Evolutionary conservation across 2,329 filamentous ascomycete genomes (phyloP), one percentile per base, ranked within the genome.

Genomic region (Calonectria pseudoturangicola): DNA sequence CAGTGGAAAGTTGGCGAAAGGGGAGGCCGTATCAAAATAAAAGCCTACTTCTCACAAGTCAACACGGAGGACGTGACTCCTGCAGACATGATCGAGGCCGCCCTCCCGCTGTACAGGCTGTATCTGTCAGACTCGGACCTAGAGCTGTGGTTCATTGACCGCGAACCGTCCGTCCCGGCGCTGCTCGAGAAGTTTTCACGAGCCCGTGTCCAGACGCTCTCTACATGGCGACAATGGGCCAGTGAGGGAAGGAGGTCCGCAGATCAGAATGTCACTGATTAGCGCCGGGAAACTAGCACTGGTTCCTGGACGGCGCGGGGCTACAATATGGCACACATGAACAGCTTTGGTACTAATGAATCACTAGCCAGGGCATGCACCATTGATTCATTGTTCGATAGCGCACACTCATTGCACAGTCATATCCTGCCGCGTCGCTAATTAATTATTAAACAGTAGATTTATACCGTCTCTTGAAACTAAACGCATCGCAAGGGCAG

Each of bases 141-240:
- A 15, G 33, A 41, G 33, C 13, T 60, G 54, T 60, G 54, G 54
- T 60, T 60, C 5, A 10, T 60, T 16, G 33, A 60, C 33, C 54
- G 54, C 7, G 54, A 60, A 36, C 54, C 54, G 5, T 43, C 54
- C 2, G 54, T 8, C 7, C 33, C 54, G 3, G 21, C 18, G 21
- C 36, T 60, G 54, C 33, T 60, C 3, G 54, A 39, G 13, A 60
- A 60, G 54, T 60, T 60, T 41, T 13, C 12, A 9, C 36, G 25
- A 36, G 54, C 54, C 21, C 54, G 54, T 27, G 12, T 18, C 54
- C 54, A 41, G 21, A 41, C n/a, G 6, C 36, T 60, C 6, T 41
- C 54, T 7, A 41, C 18, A 27, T 60, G 54, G 54, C 13, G 21
- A 18, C 6, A 60, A 25, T 41, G 54, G 54, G 54, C 54, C 3